Evolutionary conservation across 257 asterid species (phyloP), one percentile per base, ranked within the genome.

Genomic region (Anisodus acutangulus): DNA sequence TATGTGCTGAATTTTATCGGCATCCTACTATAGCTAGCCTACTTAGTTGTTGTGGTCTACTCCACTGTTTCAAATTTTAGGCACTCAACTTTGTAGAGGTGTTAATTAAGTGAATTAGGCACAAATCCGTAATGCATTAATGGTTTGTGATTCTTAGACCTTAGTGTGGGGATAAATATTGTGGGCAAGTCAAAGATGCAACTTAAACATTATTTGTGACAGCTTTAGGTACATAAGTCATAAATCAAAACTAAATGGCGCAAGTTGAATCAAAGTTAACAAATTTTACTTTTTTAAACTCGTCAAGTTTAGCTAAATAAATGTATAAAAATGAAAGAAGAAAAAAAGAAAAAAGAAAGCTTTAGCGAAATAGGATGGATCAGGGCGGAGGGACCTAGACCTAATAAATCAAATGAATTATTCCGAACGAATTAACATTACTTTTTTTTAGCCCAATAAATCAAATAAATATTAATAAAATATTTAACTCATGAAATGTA

Each of bases 51-150:
- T 70, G 17, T 41, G 35, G 57, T 45, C 79, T 70, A 70, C 55
- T 70, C 4, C 59, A 54, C 16, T n/a, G 10, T 58, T 15, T 17
- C 64, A 58, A 58, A 16, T 22, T n/a, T 72, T 72, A 72, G 63
- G 63, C 22, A 58, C 63, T 58, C 58, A 71, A 37, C 79, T 71
- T 43, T 71, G 80, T 19, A 45, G 17, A 72, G n/a, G 2, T 45
- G 80, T 72, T 74, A 74, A 74, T 74, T 47, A 74, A 74, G 80
- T 74, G 63, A 76, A 76, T 76, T 76, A 76, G 81, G 81, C 81
- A 76, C 63, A 76, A 76, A 76, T 13, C 81, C 63, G 47, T 76
- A 47, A 13, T 76, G 22, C 26, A 51, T 76, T 76, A 4, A 76
- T 76, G 45, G 12, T 4, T 76, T 51, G 63, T 76, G 81, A 76